Percentiles rank a stretch among this genome's conserved stretches.
phyloP scores from a whole-genome alignment of 306 rosid species.

The Cicer chorassanicum region DNA sequence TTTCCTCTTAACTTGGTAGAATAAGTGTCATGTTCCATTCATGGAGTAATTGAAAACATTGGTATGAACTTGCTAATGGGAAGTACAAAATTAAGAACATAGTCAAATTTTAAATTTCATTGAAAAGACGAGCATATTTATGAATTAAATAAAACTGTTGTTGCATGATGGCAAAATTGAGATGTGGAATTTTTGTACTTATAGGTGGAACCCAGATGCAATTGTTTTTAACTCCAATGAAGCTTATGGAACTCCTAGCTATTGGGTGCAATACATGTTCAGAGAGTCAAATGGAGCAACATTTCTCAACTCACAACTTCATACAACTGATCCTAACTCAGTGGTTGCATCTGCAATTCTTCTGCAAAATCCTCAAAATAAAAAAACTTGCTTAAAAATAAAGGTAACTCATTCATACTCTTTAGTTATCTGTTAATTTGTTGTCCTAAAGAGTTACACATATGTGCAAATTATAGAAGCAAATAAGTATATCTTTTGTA shows the following conservation, averaged over 20 bases:
- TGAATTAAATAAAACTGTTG: neutral
- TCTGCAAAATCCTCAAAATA: constrained; percentile 49
- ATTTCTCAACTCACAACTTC: constrained; percentile 59
- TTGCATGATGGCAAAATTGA: constrained; percentile 28
- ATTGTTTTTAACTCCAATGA: constrained; percentile 67
- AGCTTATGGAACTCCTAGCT: constrained; percentile 86
- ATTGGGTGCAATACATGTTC: constrained; percentile 75
- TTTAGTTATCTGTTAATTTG: neutral
- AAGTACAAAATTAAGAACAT: neutral
- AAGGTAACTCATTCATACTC: constrained; percentile 53
- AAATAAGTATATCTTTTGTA: neutral
- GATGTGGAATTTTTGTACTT: constrained; percentile 27
- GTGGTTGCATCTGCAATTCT: constrained; percentile 72
- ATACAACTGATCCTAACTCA: constrained; percentile 42
- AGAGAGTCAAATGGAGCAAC: constrained; percentile 78
- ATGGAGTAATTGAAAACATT: neutral
- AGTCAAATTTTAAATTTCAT: neutral
- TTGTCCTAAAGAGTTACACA: neutral
- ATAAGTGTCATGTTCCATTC: neutral
- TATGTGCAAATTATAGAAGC: neutral
- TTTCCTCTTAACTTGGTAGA: neutral
- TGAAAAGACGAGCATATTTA: constrained; percentile 7
- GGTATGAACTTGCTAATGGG: neutral
- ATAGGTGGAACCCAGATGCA: constrained; percentile 89
- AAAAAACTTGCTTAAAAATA: constrained; percentile 54